Evolutionary conservation across 176 grass and related monocot genomes (phyloP), one percentile per base, ranked within the genome.

Genomic region (Otatea glauca): DNA sequence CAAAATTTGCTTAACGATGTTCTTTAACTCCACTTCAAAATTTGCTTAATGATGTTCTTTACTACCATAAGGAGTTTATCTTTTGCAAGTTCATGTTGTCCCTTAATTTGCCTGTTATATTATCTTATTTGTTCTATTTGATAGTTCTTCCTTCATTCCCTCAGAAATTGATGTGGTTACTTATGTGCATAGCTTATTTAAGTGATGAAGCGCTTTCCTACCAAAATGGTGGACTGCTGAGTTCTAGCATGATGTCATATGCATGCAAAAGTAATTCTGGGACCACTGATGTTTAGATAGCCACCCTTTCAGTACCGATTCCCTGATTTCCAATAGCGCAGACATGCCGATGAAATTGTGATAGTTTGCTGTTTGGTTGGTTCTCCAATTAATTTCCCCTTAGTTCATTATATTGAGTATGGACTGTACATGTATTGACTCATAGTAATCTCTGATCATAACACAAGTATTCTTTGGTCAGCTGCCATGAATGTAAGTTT

Each of bases 61-160:
- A 54, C 49, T 77, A 15, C 9, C 47, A 15, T 82, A 81, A 44
- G 53, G 34, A 65, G 20, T 21, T 59, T 84, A 55, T 44, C 21
- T 79, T 74, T 87, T 73, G 39, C 27, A 48, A 43, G 72, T 43
- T 83, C 23, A 27, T 83, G 7, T 10, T 83, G 68, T 32, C 49
- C 74, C 66, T 69, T 44, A 43, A 81, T 81, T 68, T 76, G 41
- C 34, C 45, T 56, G 20, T 64, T 86, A 23, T 45, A 20, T 73
- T 77, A 65, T 75, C 18, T 86, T 61, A 47, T 53, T n/a, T 76
- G 5, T 81, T 85, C 21, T 55, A 39, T 72, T 34, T 92, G 68
- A 81, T 67, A 51, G 60, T 70, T 44, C 23, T 23, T 54, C 45
- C 25, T 61, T 74, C 32, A 41, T 74, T 62, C 23, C 15, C 66